These are phyloP conservation scores for Cladosporium austrohemisphaericum DNA, from an alignment of 2,329 filamentous ascomycete genomes.

Conservation along the genomic window DNA sequence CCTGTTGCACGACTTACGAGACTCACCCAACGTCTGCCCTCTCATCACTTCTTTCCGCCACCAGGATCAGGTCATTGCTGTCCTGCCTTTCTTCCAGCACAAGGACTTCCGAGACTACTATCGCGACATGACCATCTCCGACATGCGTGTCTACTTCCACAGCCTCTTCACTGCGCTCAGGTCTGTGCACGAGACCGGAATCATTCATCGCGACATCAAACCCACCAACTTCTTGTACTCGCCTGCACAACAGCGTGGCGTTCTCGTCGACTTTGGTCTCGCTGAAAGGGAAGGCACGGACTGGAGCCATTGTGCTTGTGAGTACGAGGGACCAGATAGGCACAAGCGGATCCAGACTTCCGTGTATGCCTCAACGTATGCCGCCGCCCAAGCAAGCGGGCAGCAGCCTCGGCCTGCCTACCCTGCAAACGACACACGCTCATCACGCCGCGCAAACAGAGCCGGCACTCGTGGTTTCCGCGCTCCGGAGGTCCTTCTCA, in stretches of 20 bases:
- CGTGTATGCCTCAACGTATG: constrained; percentile 55
- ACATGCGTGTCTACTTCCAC: constrained; percentile 85
- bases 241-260: constrained; percentile 71
- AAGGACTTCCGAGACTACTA: constrained; percentile 95
- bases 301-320: constrained; percentile 76
- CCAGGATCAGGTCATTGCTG: constrained; percentile 89
- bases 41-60: constrained; percentile 95
- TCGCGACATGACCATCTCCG: constrained; percentile 76
- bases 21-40: constrained; percentile 82
- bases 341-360: constrained; percentile 54
- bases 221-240: constrained; percentile 97
- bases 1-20: constrained; percentile 79
- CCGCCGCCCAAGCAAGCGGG: constrained; percentile 21
- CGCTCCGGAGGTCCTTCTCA: constrained; percentile 92
- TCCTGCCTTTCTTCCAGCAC: constrained; percentile 93
- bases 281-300: constrained; percentile 73
- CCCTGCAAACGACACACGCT: constrained; percentile 83
- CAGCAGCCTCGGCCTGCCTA: constrained; percentile 57
- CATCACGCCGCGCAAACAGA: constrained; percentile 85
- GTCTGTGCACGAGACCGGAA: constrained; percentile 76
- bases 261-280: constrained; percentile 98
- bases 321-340: constrained; percentile 60
- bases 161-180: constrained; percentile 81
- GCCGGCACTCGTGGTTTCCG: constrained; percentile 94
- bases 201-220: constrained; percentile 65